Percentiles rank a stretch among this genome's conserved stretches.
Conservation (phyloP, 1,284 basidiomycete species). For the Phlebopus sp. region DNA sequence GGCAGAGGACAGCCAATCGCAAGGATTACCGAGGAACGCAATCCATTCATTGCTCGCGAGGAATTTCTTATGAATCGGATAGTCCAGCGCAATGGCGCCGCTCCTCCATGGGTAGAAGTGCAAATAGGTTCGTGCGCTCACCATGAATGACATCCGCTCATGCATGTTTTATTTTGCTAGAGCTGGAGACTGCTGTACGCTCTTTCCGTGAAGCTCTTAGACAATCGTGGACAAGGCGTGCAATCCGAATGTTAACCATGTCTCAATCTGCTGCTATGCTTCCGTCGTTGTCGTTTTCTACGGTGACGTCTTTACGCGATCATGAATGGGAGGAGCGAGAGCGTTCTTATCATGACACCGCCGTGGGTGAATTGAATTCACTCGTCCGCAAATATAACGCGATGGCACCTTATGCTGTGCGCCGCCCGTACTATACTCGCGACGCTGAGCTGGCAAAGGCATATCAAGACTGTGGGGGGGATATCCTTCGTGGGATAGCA, state of each 20-base stretch:
- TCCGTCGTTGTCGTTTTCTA: constrained; percentile 42
- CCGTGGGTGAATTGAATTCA: constrained; percentile 69
- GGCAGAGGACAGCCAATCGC: constrained; percentile 74
- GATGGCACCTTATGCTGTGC: constrained; percentile 71
- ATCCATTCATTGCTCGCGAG: constrained; percentile 78
- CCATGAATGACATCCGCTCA: constrained; percentile 1
- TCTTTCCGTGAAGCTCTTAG: constrained; percentile 66
- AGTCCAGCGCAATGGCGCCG: constrained; percentile 79
- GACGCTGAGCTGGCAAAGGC: constrained; percentile 57
- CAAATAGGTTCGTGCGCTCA: constrained; percentile 56
- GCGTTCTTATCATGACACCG: constrained; percentile 65
- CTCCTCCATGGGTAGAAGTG: constrained; percentile 90
- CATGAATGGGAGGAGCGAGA: constrained; percentile 74
- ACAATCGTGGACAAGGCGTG: constrained; percentile 66
- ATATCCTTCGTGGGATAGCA: constrained; percentile 46
- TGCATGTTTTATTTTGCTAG: constrained; percentile 31
- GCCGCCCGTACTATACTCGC: constrained; percentile 57
- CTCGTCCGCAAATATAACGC: constrained; percentile 78
- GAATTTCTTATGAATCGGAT: constrained; percentile 90
- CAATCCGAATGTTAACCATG: constrained; percentile 57
- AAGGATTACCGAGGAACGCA: constrained; percentile 62
- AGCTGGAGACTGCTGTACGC: constrained; percentile 54
- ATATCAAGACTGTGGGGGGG: constrained; percentile 52
- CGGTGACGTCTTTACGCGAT: constrained; percentile 58
- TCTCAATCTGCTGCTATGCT: constrained; percentile 42